phyloP scores from a whole-genome alignment of 352 stramenopile species.

The Globisporangium canariense region DNA sequence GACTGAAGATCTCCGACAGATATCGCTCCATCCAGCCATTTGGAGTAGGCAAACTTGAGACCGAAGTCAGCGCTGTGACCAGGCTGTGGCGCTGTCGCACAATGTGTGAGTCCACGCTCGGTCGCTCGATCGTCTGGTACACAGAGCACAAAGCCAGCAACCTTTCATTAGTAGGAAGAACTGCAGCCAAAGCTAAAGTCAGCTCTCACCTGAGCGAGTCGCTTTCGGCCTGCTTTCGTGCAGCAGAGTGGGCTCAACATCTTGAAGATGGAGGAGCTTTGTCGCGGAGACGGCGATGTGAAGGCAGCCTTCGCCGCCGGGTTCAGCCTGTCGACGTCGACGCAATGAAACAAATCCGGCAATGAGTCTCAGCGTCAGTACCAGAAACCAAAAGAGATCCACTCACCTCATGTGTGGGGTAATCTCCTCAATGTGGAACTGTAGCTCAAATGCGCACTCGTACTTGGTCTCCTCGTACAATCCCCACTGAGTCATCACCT shows the following conservation, averaged over 20 bases:
- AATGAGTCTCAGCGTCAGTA: no score
- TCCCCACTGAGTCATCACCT: neutral
- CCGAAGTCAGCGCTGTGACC: constrained; percentile 19
- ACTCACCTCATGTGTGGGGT: neutral
- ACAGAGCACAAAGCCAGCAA: neutral
- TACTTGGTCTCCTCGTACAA: constrained; percentile 10
- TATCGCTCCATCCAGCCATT: neutral
- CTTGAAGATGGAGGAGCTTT: neutral
- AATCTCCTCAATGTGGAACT: neutral
- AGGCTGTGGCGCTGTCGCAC: constrained; percentile 21
- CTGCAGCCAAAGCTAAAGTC: neutral
- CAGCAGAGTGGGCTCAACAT: neutral
- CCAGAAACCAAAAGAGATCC: no score
- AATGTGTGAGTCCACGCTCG: constrained; percentile 15
- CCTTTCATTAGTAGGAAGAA: neutral
- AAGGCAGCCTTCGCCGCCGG: constrained; percentile 6
- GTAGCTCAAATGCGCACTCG: constrained; percentile 6
- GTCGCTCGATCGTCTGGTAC: constrained; percentile 25
- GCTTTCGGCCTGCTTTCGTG: constrained; percentile 4
- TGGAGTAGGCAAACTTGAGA: neutral
- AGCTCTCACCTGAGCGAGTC: constrained; percentile 4
- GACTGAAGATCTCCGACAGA: neutral
- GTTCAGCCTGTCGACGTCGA: constrained; percentile 2
- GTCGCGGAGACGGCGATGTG: neutral
- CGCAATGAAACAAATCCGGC: no score